Conservation (phyloP, 495 filamentous ascomycete genomes). For the Penicillium herquei region DNA sequence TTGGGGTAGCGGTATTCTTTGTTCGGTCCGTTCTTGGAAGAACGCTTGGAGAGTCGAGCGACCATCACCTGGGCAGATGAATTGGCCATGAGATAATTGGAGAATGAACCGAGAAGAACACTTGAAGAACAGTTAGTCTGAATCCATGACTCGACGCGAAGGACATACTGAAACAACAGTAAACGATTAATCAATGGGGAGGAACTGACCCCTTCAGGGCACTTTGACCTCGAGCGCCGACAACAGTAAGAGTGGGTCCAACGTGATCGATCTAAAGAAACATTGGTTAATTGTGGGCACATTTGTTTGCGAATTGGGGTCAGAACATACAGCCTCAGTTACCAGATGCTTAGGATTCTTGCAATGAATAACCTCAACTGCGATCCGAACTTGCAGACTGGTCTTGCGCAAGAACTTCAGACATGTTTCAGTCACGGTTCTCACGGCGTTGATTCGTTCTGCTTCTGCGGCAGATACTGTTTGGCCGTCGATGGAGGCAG, state of each 20-base stretch:
- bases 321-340: conserved; percentile 65
- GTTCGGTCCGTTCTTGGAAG: conserved; percentile 57
- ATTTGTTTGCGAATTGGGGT: not conserved
- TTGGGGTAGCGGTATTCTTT: conserved; percentile 63
- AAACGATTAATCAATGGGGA: not conserved
- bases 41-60: conserved; percentile 72
- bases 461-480: conserved; percentile 61
- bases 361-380: conserved; percentile 96
- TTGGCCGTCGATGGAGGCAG: conserved; percentile 42
- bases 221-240: conserved; percentile 85
- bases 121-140: conserved; percentile 41
- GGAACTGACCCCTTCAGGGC: conserved; percentile 82
- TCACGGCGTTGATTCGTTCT: conserved; percentile 72
- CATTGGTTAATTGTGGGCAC: conserved; percentile 16
- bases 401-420: conserved; percentile 86
- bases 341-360: conserved; percentile 88
- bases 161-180: not conserved
- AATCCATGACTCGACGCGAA: not conserved
- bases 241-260: conserved; percentile 87
- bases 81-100: conserved; percentile 94
- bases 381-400: conserved; percentile 81
- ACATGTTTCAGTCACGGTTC: conserved; percentile 74
- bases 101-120: conserved; percentile 91
- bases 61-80: conserved; percentile 96
- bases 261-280: conserved; percentile 74